Evolutionary conservation across 352 stramenopile genomes (phyloP).

Genomic region (Stephanocyclus meneghinianus): DNA sequence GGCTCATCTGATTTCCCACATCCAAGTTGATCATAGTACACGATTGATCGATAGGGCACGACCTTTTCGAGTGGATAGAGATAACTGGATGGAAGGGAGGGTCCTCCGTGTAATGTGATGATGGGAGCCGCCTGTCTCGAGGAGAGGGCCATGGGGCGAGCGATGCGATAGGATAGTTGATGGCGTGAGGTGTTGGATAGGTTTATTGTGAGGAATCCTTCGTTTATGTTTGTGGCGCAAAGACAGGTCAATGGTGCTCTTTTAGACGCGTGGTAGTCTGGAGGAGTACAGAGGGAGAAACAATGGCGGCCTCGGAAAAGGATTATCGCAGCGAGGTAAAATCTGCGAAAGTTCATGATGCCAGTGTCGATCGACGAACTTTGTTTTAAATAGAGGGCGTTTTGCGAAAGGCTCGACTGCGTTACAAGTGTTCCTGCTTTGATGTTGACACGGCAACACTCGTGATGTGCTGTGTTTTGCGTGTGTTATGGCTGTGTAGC

Average conservation of each 20-base stretch:
- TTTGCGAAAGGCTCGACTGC: too few relatives aligned
- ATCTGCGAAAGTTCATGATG: too few relatives aligned
- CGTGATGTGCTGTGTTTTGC: too few relatives aligned
- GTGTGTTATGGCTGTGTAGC: too few relatives aligned
- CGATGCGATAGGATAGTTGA: constrained; percentile 33
- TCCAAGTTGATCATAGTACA: constrained; percentile 72
- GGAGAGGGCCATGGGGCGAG: constrained; percentile 43
- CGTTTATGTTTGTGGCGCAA: background rate
- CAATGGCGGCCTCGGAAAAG: too few relatives aligned
- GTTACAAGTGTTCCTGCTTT: too few relatives aligned
- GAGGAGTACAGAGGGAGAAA: too few relatives aligned
- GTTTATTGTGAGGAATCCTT: background rate
- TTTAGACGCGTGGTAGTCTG: too few relatives aligned
- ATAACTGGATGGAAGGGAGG: constrained; percentile 62
- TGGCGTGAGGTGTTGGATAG: background rate
- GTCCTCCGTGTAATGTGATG: constrained; percentile 62
- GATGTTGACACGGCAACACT: too few relatives aligned
- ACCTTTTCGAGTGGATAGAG: constrained; percentile 54
- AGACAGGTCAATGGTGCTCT: background rate
- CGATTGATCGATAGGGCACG: constrained; percentile 54
- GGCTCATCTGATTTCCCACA: constrained; percentile 57
- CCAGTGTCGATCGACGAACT: too few relatives aligned
- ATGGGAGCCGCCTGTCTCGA: constrained; percentile 51
- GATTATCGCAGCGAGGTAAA: too few relatives aligned
- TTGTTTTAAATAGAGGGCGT: too few relatives aligned